These are phyloP conservation scores for Diaporthe vexans DNA, from an alignment of 2,329 filamentous ascomycete species.

Conservation along the genomic window DNA sequence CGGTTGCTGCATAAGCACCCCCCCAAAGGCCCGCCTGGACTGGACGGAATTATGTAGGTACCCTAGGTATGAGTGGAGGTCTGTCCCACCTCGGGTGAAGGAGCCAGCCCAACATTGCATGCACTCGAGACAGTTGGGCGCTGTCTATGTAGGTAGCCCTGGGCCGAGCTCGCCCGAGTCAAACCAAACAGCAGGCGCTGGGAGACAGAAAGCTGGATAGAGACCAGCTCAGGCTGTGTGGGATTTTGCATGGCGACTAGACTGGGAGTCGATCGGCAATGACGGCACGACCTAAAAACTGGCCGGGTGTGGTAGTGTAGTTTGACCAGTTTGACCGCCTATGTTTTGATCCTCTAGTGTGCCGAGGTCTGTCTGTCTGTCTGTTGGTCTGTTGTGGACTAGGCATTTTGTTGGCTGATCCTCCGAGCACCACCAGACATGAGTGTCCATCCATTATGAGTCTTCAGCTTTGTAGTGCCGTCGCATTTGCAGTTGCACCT, in stretches of 20 bases:
- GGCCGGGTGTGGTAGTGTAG: background rate
- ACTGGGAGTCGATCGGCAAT: constrained; percentile 13
- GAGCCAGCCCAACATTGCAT: background rate
- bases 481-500: background rate
- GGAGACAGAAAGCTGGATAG: background rate
- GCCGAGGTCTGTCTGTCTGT: constrained; percentile 7
- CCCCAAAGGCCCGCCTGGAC: constrained; percentile 4
- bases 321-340: background rate
- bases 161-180: constrained; percentile 3
- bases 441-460: background rate
- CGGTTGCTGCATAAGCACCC: background rate
- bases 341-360: constrained; percentile 1
- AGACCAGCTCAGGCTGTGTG: background rate
- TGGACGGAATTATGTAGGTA: background rate
- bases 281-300: constrained; percentile 18
- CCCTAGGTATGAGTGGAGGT: background rate
- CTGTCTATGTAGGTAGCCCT: background rate
- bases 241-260: constrained; percentile 12
- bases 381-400: background rate
- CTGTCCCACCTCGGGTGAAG: background rate
- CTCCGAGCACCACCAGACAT: background rate
- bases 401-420: background rate
- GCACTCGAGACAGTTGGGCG: background rate
- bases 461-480: background rate
- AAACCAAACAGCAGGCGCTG: background rate